phyloP scores from a whole-genome alignment of 805 yeast genomes.

The Candida patagonica region DNA sequence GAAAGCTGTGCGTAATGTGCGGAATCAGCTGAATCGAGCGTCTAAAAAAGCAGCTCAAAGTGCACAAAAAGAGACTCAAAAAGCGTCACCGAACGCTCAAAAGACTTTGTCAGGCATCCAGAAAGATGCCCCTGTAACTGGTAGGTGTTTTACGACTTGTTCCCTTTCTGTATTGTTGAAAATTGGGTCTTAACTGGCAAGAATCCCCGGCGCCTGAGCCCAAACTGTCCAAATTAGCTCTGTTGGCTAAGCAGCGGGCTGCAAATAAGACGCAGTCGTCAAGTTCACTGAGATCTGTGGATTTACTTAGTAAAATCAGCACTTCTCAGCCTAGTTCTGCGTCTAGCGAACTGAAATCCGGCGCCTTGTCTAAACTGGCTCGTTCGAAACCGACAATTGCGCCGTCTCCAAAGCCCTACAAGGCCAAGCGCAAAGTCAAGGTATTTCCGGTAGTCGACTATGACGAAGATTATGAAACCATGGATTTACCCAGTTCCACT shows the following conservation, averaged over 20 bases:
- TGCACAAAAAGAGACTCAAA: conserved; percentile 9
- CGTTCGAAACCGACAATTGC: neutral
- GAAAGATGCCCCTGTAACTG: too few species aligned
- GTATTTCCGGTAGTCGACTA: conserved; percentile 12
- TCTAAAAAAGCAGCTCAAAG: too few species aligned
- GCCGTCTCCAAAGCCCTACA: neutral
- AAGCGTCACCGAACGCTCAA: conserved; percentile 2
- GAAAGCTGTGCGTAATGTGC: conserved; percentile 39
- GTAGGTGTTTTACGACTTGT: too few species aligned
- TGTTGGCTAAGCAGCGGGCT: conserved; percentile 8
- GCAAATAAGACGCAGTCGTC: neutral
- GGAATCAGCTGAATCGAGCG: conserved; percentile 22
- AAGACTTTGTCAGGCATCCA: too few species aligned
- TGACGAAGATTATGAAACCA: neutral
- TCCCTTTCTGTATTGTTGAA: too few species aligned
- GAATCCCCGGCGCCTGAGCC: too few species aligned
- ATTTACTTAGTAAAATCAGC: conserved; percentile 5
- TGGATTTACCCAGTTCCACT: neutral
- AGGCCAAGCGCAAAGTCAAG: conserved; percentile 6
- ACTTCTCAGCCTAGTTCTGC: neutral
- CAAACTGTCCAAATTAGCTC: conserved; percentile 5
- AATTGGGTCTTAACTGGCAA: too few species aligned
- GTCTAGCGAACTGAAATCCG: neutral
- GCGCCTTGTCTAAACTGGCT: neutral
- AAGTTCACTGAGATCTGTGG: conserved; percentile 5